These are phyloP conservation scores for Ustulina deusta DNA, from an alignment of 2,329 filamentous ascomycete species.

Conservation along the genomic window DNA sequence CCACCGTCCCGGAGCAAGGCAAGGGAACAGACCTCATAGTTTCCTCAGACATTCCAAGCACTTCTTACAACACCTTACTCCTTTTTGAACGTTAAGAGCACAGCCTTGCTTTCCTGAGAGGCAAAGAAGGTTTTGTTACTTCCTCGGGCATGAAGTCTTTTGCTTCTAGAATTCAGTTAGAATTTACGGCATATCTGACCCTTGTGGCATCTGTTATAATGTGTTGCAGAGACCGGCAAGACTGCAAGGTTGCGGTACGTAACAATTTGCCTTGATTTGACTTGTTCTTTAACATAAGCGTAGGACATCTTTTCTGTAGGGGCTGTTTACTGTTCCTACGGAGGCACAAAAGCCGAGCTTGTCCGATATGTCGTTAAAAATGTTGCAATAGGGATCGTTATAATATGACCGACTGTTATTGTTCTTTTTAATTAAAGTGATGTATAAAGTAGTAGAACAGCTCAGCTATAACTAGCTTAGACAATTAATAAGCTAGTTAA, in stretches of 20 bases:
- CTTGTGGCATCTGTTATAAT: no score
- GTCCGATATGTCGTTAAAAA: neutral
- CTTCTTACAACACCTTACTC: neutral
- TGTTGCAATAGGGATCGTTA: no score
- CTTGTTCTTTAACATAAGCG: neutral
- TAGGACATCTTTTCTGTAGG: neutral
- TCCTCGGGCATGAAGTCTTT: neutral
- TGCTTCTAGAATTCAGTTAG: neutral
- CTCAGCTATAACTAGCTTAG: neutral
- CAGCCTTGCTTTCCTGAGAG: neutral
- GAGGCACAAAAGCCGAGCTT: neutral
- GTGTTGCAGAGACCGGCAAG: neutral
- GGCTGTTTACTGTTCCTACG: neutral
- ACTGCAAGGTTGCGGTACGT: neutral
- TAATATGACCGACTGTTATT: neutral
- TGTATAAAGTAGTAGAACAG: neutral
- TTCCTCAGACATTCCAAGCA: conserved; percentile 3
- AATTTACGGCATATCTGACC: neutral
- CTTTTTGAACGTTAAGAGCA: conserved; percentile 11
- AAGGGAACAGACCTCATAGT: conserved; percentile 2
- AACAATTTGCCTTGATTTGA: neutral
- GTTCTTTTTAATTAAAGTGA: neutral
- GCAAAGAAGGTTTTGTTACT: neutral
- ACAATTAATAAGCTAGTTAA: neutral
- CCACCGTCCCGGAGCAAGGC: neutral